Evolutionary conservation across 2,329 filamentous ascomycete genomes (phyloP).

Genomic region (Fusarium tricinctum): DNA sequence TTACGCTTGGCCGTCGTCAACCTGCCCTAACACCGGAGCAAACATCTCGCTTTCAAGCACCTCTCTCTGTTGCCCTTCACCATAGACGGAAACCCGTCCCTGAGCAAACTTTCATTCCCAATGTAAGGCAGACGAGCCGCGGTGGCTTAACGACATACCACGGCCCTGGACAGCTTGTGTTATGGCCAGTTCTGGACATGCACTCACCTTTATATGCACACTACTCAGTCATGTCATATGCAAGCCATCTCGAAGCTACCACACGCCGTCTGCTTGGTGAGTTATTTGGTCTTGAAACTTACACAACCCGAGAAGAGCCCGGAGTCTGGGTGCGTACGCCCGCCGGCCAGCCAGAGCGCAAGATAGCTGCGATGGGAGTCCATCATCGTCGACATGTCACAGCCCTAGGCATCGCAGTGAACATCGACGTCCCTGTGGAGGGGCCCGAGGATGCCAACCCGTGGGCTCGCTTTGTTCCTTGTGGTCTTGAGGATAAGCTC

Average conservation of each 20-base stretch:
- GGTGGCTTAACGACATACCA: conserved; percentile 96
- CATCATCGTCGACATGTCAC: conserved; percentile 88
- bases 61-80: conserved; percentile 53
- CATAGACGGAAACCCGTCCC: conserved; percentile 50
- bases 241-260: conserved; percentile 81
- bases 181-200: conserved; percentile 93
- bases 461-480: conserved; percentile 84
- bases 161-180: conserved; percentile 90
- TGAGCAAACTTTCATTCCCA: conserved; percentile 60
- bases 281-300: conserved; percentile 70
- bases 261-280: conserved; percentile 75
- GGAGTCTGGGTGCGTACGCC: conserved; percentile 79
- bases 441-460: conserved; percentile 61
- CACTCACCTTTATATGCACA: conserved; percentile 67
- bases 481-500: conserved; percentile 83
- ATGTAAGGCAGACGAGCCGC: conserved; percentile 79
- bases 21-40: conserved; percentile 62
- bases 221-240: conserved; percentile 81
- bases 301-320: conserved; percentile 78
- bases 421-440: conserved; percentile 73
- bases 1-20: conserved; percentile 91
- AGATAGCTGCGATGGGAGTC: conserved; percentile 94
- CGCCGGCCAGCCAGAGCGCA: conserved; percentile 62
- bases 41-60: conserved; percentile 59
- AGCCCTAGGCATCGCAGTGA: conserved; percentile 86